A percentile compares a stretch with the other conserved stretches of the same genome.
Conservation (phyloP, 148 eudicot species). For the Dysphania ambrosioides region DNA sequence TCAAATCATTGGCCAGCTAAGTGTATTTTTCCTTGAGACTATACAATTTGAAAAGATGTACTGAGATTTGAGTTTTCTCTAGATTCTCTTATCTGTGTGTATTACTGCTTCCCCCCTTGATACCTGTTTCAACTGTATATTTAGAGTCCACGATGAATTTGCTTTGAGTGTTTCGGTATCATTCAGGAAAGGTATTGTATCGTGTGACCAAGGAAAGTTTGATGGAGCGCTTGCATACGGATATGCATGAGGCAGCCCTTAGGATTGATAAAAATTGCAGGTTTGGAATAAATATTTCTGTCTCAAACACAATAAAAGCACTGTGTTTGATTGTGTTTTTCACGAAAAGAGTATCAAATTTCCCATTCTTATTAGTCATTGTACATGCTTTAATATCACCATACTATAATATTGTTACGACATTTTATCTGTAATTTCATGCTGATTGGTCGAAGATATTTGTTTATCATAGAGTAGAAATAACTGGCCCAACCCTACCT, state of each 20-base stretch:
- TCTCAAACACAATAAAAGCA: not conserved
- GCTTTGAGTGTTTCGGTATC: not conserved
- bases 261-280: conserved; percentile 67
- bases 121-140: not conserved
- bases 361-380: not conserved
- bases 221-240: conserved; percentile 69
- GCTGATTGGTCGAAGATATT: not conserved
- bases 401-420: not conserved
- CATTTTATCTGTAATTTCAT: not conserved
- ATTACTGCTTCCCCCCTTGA: not conserved
- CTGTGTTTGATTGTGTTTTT: not conserved
- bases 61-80: not conserved
- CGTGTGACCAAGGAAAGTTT: conserved; percentile 70
- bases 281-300: conserved; percentile 26
- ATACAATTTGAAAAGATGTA: too few species aligned
- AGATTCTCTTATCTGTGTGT: not conserved
- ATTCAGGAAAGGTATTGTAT: conserved; percentile 46
- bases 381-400: not conserved
- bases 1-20: not conserved
- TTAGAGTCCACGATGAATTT: not conserved
- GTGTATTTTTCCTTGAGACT: not conserved
- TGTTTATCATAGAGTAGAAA: too few species aligned
- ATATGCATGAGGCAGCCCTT: conserved; percentile 81
- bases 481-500: not conserved
- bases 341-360: not conserved